Evolutionary conservation across 2,329 filamentous ascomycete species (phyloP).

Genomic region (Thelonectria olida): DNA sequence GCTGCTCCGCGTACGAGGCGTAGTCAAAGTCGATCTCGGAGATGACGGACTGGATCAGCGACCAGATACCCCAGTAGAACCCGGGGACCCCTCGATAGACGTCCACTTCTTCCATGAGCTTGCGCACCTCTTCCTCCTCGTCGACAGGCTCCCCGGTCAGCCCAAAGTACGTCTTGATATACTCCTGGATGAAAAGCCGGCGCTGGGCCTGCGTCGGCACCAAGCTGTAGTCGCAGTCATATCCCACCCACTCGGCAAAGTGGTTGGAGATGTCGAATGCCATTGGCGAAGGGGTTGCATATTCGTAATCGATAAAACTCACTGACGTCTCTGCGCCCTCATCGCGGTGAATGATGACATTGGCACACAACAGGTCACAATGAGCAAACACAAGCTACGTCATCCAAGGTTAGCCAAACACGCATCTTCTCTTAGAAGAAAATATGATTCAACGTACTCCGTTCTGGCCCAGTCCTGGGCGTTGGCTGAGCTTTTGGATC

Average conservation of each 20-base stretch:
- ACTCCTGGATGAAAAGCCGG: constrained; percentile 83
- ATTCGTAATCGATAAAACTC: constrained; percentile 98
- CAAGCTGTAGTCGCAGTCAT: constrained; percentile 89
- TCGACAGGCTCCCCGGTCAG: constrained; percentile 56
- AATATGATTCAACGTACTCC: constrained; percentile 63
- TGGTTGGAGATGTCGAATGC: constrained; percentile 98
- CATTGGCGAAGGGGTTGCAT: constrained; percentile 91
- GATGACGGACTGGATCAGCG: constrained; percentile 91
- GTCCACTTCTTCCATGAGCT: constrained; percentile 84
- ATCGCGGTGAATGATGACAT: constrained; percentile 81
- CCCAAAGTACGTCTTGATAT: constrained; percentile 78
- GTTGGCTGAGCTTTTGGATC: constrained; percentile 76
- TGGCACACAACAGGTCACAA: constrained; percentile 95
- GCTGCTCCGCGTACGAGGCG: constrained; percentile 84
- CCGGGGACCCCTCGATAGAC: constrained; percentile 88
- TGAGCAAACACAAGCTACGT: constrained; percentile 86
- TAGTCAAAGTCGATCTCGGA: constrained; percentile 98
- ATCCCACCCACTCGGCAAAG: constrained; percentile 98
- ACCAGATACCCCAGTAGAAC: constrained; percentile 94
- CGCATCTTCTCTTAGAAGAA: constrained; percentile 1
- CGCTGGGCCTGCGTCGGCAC: constrained; percentile 83
- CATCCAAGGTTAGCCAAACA: constrained; percentile 24
- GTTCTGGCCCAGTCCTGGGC: constrained; percentile 78
- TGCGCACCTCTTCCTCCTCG: constrained; percentile 70
- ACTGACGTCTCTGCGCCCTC: constrained; percentile 51